A percentile compares a stretch with the other conserved stretches of the same genome.
These are phyloP conservation scores for Nemania diffusa DNA, from an alignment of 2,329 filamentous ascomycete genomes.

Conservation along the genomic window DNA sequence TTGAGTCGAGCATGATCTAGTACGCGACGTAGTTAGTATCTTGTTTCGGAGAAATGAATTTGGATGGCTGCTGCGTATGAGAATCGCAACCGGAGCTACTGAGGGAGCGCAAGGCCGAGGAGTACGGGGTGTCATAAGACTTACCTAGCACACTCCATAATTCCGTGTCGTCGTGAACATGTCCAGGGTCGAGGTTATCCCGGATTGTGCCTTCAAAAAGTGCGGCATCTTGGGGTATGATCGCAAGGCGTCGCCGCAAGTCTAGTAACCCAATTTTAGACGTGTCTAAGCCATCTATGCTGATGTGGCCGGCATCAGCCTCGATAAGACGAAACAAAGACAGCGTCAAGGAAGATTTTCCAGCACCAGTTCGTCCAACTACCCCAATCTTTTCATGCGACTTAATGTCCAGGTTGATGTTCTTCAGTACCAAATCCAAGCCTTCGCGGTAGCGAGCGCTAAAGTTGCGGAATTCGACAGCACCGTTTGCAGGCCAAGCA, in stretches of 20 bases:
- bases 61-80: conserved; percentile 17
- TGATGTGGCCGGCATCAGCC: conserved; percentile 81
- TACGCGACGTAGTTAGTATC: conserved; percentile 53
- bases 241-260: conserved; percentile 87
- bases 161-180: conserved; percentile 96
- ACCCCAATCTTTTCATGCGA: conserved; percentile 98
- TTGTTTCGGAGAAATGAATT: conserved; percentile 35
- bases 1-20: conserved; percentile 92
- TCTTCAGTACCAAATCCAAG: conserved; percentile 90
- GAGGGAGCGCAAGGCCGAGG: conserved; percentile 37
- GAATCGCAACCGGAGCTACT: conserved; percentile 19
- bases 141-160: conserved; percentile 93
- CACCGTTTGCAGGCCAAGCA: conserved; percentile 90
- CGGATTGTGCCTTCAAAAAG: conserved; percentile 93
- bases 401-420: conserved; percentile 92
- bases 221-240: conserved; percentile 97
- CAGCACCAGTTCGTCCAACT: conserved; percentile 93
- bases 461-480: conserved; percentile 91
- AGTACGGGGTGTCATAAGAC: conserved; percentile 52
- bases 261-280: conserved; percentile 90
- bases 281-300: conserved; percentile 89
- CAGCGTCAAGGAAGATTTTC: conserved; percentile 93
- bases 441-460: conserved; percentile 92
- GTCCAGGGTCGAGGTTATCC: conserved; percentile 94
- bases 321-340: conserved; percentile 97